Evolutionary conservation across 2,329 filamentous ascomycete species (phyloP).

Genomic region (Chaetothyriales sp.): DNA sequence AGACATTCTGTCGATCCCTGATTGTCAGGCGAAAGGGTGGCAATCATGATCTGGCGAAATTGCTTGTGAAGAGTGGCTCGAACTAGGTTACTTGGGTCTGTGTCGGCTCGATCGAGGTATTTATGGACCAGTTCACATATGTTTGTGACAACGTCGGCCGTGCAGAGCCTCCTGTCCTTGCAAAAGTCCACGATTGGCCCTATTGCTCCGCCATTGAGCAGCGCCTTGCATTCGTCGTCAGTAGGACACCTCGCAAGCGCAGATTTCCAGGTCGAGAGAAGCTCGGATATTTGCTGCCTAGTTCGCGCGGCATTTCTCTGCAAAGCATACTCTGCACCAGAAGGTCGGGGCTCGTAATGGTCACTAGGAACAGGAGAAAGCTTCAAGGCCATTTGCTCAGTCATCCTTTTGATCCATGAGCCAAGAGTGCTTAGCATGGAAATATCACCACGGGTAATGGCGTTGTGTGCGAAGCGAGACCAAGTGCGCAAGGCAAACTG

Average conservation of each 20-base stretch:
- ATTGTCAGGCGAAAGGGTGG: neutral
- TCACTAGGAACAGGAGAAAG: neutral
- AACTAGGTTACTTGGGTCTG: neutral
- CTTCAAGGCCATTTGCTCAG: neutral
- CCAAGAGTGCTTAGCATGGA: neutral
- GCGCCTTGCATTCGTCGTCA: neutral
- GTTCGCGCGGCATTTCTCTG: neutral
- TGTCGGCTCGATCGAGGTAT: neutral
- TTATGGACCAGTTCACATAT: neutral
- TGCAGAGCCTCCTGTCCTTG: neutral
- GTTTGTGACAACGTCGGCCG: neutral
- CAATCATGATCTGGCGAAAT: neutral
- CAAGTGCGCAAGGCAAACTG: conserved; percentile 9
- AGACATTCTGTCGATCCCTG: neutral
- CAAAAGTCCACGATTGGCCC: neutral
- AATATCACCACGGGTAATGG: neutral
- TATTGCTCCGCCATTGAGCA: neutral
- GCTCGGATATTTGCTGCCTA: neutral
- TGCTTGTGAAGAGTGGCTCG: neutral
- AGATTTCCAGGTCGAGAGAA: neutral
- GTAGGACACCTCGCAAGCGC: neutral
- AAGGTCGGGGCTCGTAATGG: neutral
- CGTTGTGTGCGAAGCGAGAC: conserved; percentile 3
- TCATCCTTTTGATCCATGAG: neutral
- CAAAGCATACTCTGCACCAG: neutral